Conservation (phyloP, 164 flowering plant genomes). For the Vitis labrusca region DNA sequence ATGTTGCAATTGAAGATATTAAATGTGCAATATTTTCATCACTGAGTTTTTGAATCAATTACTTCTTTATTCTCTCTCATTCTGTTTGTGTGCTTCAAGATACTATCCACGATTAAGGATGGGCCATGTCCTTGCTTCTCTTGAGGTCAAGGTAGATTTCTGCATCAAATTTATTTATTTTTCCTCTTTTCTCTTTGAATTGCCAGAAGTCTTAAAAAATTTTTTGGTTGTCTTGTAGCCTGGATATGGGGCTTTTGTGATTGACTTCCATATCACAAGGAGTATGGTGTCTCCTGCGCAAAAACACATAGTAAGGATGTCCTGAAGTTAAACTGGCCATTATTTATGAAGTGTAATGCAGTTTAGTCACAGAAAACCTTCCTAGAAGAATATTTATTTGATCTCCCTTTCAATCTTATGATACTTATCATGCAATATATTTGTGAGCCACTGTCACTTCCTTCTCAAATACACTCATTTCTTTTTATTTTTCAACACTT, state of each 20-base stretch:
- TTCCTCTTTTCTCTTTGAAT: neutral
- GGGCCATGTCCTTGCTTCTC: conserved; percentile 6
- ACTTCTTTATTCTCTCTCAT: neutral
- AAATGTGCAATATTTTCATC: no score
- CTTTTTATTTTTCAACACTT: neutral
- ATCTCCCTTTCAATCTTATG: neutral
- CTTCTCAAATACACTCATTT: neutral
- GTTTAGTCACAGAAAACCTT: neutral
- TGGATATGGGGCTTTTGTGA: conserved; percentile 7
- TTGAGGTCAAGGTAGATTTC: conserved; percentile 7
- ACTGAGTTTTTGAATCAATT: no score
- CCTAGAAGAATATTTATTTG: neutral
- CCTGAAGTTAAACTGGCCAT: neutral
- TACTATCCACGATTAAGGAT: conserved; percentile 9
- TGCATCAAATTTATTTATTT: neutral
- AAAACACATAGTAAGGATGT: conserved; percentile 9
- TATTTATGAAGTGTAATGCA: neutral
- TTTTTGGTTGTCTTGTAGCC: conserved; percentile 2
- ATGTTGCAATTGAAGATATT: no score
- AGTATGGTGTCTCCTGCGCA: neutral
- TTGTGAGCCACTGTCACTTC: neutral
- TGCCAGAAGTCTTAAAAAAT: neutral
- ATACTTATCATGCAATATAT: neutral
- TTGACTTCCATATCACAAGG: conserved; percentile 7
- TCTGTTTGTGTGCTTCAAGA: neutral